Evolutionary conservation across 768 basidiomycete species (phyloP), one percentile per base, ranked within the genome.

Genomic region (Dioszegia crocea): DNA sequence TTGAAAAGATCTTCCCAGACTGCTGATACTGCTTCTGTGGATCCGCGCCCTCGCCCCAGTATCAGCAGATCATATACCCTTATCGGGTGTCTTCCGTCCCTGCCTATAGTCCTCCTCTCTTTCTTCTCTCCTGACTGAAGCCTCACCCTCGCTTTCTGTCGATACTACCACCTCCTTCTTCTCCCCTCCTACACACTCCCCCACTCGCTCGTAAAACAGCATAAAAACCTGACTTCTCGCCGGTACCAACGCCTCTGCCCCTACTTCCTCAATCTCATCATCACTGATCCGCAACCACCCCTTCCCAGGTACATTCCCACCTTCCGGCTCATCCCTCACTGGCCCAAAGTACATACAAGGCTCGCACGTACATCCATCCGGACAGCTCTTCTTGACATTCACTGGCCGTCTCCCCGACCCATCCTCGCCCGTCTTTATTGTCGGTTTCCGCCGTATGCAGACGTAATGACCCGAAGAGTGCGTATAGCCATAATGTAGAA

Each of bases 381-480:
- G 74, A 70, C 82, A 80, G 80, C 68, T 63, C 74, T 75, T 58
- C 80, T 78, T 30, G 80, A 76, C 24, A 69, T 68, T 64, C 77
- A 77, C 59, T 81, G 83, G 59, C 76, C 78, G 39, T 47, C 47
- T 45, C 21, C 21, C 47, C 31, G 29, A 23, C 6, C n/a, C 50
- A 12, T 74, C 55, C 1, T 79, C 79, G 23, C 77, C 65, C 2
- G 77, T 0, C 21, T 19, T 12, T 23, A 9, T 23, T 2, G 56
- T 51, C 21, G 92, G 92, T 76, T 87, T 89, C 46, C 93, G 82
- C 16, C 96, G 83, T 73, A 86, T 94, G 65, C 88, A 91, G 64
- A 98, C 84, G 73, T 94, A 99, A 73, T 99, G 94, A 4, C 94
- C 94, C 71, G 88, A 93, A 3, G 87, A 87, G 71, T 96, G 92